These are phyloP conservation scores for Mallotus repandus DNA, from an alignment of 441 rosid species.

Conservation along the genomic window DNA sequence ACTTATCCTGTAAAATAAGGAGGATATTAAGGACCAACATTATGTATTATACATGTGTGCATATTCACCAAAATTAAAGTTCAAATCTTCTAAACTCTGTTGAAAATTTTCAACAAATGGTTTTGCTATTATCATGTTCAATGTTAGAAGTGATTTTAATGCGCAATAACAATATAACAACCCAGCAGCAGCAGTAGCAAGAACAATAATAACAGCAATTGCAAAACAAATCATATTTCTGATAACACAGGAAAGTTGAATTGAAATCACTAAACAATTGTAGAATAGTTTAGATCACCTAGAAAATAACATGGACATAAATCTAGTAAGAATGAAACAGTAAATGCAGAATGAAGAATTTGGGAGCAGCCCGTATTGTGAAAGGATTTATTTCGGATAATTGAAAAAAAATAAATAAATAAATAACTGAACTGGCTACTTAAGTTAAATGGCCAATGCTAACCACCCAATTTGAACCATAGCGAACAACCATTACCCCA, in stretches of 20 bases:
- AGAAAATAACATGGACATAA: neutral
- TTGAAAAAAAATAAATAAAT: neutral
- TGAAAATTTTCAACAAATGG: no score
- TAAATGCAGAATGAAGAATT: neutral
- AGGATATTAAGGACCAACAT: neutral
- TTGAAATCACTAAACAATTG: neutral
- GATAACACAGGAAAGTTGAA: neutral
- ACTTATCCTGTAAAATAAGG: constrained; percentile 74
- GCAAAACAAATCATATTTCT: neutral
- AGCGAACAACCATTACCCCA: neutral
- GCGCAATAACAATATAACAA: no score
- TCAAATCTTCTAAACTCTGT: neutral
- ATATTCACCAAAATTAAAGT: no score
- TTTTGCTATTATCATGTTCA: neutral
- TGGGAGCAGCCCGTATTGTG: neutral
- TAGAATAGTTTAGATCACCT: neutral
- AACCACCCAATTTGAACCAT: neutral
- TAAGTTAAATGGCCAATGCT: neutral
- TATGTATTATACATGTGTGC: neutral
- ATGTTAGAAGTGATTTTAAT: neutral
- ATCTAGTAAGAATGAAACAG: neutral
- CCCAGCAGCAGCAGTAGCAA: neutral
- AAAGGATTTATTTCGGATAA: neutral
- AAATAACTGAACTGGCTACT: neutral
- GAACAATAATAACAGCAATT: neutral